Evolutionary conservation across 306 rosid genomes (phyloP).

Genomic region (Malus sieversii): DNA sequence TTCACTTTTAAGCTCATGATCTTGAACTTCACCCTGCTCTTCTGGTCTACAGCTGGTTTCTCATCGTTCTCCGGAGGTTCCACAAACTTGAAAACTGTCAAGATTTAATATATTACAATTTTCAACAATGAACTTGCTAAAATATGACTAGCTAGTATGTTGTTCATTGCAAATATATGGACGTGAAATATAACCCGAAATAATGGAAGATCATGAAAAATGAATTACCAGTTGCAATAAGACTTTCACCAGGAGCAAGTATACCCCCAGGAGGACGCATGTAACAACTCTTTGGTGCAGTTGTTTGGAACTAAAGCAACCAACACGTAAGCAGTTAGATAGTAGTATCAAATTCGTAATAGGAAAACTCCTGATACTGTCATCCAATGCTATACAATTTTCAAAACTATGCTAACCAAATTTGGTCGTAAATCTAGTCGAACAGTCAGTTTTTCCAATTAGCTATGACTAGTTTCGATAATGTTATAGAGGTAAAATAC

Average conservation of each 20-base stretch:
- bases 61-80: slow-evolving; percentile 86
- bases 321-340: slow-evolving; percentile 16
- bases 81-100: slow-evolving; percentile 83
- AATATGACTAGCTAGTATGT: background rate
- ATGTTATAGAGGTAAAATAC: background rate
- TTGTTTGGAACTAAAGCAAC: slow-evolving; percentile 75
- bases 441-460: no score
- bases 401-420: background rate
- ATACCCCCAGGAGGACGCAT: slow-evolving; percentile 94
- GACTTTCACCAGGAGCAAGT: slow-evolving; percentile 76
- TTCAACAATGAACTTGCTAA: slow-evolving; percentile 10
- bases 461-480: background rate
- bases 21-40: slow-evolving; percentile 83
- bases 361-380: background rate
- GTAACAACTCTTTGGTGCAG: slow-evolving; percentile 91
- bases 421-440: background rate
- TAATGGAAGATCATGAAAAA: slow-evolving; percentile 15
- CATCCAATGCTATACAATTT: background rate
- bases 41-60: slow-evolving; percentile 51
- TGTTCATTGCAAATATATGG: background rate
- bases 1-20: slow-evolving; percentile 90
- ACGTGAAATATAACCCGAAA: background rate
- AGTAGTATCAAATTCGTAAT: background rate
- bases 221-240: slow-evolving; percentile 66
- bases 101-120: slow-evolving; percentile 13